These are phyloP conservation scores for Arxiozyma slooffiae DNA, from an alignment of 1,139 yeast species.

Conservation along the genomic window DNA sequence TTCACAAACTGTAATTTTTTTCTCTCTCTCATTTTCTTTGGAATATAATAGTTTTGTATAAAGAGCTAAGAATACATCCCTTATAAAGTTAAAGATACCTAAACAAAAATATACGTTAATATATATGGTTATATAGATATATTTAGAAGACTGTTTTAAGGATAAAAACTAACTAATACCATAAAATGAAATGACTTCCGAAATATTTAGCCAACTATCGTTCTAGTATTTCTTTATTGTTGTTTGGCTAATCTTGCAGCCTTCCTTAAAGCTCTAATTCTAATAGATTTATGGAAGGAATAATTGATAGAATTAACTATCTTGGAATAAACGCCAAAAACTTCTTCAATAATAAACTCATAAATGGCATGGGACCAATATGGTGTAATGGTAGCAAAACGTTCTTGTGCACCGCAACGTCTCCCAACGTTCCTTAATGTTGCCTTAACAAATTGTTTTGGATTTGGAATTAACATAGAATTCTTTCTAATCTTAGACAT, in stretches of 20 bases:
- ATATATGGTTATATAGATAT: too few species aligned
- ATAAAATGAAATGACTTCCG: neutral
- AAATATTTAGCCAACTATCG: neutral
- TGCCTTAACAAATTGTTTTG: conserved; percentile 64
- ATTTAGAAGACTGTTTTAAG: neutral
- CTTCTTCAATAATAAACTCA: conserved; percentile 72
- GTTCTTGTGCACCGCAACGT: conserved; percentile 86
- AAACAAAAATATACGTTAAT: neutral
- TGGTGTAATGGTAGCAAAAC: conserved; percentile 81
- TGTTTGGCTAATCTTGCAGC: conserved; percentile 41
- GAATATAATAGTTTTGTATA: neutral
- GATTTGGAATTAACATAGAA: conserved; percentile 69
- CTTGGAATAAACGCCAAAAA: conserved; percentile 72
- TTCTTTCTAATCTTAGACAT: conserved; percentile 88
- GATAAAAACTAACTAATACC: too few species aligned
- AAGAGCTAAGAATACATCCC: neutral
- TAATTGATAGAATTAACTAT: conserved; percentile 60
- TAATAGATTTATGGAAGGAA: conserved; percentile 68
- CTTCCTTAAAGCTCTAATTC: conserved; percentile 73
- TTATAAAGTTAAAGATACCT: neutral
- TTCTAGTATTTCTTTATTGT: conserved; percentile 7
- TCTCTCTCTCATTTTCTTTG: neutral
- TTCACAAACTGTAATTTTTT: neutral
- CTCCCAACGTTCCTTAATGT: conserved; percentile 65
- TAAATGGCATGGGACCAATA: conserved; percentile 90